Evolutionary conservation across 2,329 filamentous ascomycete genomes (phyloP), one percentile per base, ranked within the genome.

Genomic region (Trichoderma polysporum): DNA sequence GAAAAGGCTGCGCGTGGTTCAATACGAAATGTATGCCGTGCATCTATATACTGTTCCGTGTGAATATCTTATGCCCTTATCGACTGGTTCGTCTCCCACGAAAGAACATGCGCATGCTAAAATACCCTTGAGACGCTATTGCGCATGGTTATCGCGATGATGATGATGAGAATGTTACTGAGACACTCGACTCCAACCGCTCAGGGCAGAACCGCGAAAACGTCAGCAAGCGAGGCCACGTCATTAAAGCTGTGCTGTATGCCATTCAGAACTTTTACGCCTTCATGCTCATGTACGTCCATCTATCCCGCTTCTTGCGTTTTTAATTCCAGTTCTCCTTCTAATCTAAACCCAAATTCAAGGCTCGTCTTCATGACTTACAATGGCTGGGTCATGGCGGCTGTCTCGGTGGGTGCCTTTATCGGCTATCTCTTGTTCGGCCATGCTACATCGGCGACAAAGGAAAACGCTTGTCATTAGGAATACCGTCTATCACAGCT

Each of bases 321-420:
- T 25, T 37, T 45, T n/a, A 4, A 13, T 4, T 7, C 6, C 13
- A 8, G 7, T 27, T 22, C 15, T 25, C 25, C 25, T 19, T 65
- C 47, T 49, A 17, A 25, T 33, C 29, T 22, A 3, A 17, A 54
- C 27, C 4, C 22, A 9, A 35, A 35, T 7, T 9, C 35, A 39
- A 98, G 94, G 95, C 84, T 99, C 69, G 81, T 99, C 25, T 99
- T 99, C 80, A 99, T 99, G 95, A 99, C 95, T n/a, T 99, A 99
- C 81, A 99, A 99, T 75, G 95, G 95, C 66, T 97, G 92, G 90
- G 89, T 99, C 72, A 99, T 99, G 95, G 80, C 97, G 71, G 87
- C 94, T 3, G 94, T 98, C 17, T 91, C 91, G 0, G 82, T 96
- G 10, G 95, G 95, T 17, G 94, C 94, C 0, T 97, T 96, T 71